Base-by-base conservation (phyloP, 192 early-diverging fungal species). In the Martensiomyces pterosporus region DNA sequence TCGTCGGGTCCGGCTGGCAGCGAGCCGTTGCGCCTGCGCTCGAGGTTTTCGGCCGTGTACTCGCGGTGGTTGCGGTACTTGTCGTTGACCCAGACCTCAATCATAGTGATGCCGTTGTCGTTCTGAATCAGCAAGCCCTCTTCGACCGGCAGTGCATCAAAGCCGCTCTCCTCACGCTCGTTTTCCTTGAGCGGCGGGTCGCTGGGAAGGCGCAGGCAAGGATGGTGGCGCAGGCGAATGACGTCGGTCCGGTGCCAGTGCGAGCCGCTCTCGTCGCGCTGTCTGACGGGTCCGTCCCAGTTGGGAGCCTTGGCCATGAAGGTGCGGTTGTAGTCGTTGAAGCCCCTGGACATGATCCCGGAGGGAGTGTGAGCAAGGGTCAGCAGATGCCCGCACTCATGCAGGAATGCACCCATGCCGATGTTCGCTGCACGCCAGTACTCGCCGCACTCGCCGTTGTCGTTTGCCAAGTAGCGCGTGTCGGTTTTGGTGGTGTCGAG, bases 351-450 rank as follows among this genome's bases (percentile, higher is more conserved):
- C 84, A 86, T 86, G 19, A 86, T 71, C 9, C 84, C 79, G 3
- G 70, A 57, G 0, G 71, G 62, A 2, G 82, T 80, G 60, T 86
- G 85, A 4, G 69, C 56, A 13, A 83, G 57, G 15, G 81, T 80
- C 35, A 80, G 51, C 32, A 76, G 26, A 39, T 87, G 85, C n/a
- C 85, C 85, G 21, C 78, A 79, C 57, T 87, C 84, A 56, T 87
- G 85, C 37, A 87, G 53, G 64, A 85, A 82, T 16, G 85, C 84
- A 17, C 85, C 85, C 61, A 85, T 82, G 15, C 85, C 84, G 32
- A 83, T 76, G 52, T 84, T 84, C 29, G 75, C 74, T 2, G 80
- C 69, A 27, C 65, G 84, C 78, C 79, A 87, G 60, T 72, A 73
- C 46, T 78, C 61, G 26, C 77, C 78, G 33, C 72, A 78, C 34